Evolutionary conservation across 768 basidiomycete genomes (phyloP), one percentile per base, ranked within the genome.

Genomic region (Boletales sp.): DNA sequence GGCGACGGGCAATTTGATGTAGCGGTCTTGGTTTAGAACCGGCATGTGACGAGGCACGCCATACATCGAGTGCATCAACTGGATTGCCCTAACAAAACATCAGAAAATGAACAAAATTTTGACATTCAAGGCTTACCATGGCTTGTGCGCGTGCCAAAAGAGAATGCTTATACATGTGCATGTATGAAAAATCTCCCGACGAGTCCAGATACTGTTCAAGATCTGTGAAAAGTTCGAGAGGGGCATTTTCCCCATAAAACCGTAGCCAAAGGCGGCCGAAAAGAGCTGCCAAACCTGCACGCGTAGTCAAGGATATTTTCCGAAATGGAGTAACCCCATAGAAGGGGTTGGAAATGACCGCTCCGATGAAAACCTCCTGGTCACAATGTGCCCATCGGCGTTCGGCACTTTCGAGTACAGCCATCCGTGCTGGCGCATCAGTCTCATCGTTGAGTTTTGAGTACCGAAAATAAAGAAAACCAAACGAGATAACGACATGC

Each of bases 371-470:
- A 2, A 63, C 47, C 31, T 66, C 65, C 48, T 70, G 65, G 46
- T 71, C 67, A 37, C 52, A 30, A 38, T 63, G 60, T 18, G 37
- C 19, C 69, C 69, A 72, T 7, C 55, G 53, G 2, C 19, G 39
- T 44, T 72, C 65, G 14, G 68, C 50, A 50, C 72, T 72, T 1
- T 53, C 39, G 4, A 67, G 52, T 36, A 71, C 62, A 8, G 63
- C 68, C 3, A 31, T 36, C 8, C 43, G 29, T 21, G 46, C 44
- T 52, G 24, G 5, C 45, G 35, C 21, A 56, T 13, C 11, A 7
- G 12, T n/a, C 2, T 17, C n/a, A 30, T 30, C 24, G 8, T 8
- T 17, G 11, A 42, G 41, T 6, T 42, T 42, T 2, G 24, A n/a
- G 9, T 42, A 42, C n/a, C 5, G 15, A 10, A 42, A 42, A 42